phyloP scores from a whole-genome alignment of 2,329 filamentous ascomycete genomes.

The Trichoderma atrobrunneum region DNA sequence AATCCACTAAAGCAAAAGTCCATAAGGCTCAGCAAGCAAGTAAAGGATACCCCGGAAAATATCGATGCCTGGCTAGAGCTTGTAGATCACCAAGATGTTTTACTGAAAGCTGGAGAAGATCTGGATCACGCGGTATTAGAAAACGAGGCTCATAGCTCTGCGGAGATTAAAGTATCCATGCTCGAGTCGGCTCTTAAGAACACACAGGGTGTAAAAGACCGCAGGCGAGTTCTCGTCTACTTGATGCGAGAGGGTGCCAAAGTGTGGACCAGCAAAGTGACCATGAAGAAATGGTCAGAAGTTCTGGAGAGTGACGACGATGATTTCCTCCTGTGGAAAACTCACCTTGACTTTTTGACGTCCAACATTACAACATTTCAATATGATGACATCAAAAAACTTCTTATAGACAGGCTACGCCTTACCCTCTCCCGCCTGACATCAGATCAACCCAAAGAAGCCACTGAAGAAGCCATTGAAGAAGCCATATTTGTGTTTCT shows the following conservation, averaged over 20 bases:
- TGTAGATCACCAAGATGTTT: constrained; percentile 71
- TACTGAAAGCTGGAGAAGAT: constrained; percentile 53
- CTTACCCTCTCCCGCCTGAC: constrained; percentile 19
- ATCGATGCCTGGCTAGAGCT: constrained; percentile 72
- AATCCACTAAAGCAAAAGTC: constrained; percentile 53
- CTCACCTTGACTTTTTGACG: constrained; percentile 70
- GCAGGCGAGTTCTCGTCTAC: constrained; percentile 61
- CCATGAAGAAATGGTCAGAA: constrained; percentile 64
- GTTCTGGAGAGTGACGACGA: constrained; percentile 28
- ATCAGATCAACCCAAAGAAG: background rate
- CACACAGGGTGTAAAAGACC: constrained; percentile 43
- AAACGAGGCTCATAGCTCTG: constrained; percentile 65
- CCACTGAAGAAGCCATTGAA: constrained; percentile 28
- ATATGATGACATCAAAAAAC: constrained; percentile 61
- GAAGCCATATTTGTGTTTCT: constrained; percentile 67
- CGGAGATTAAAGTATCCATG: constrained; percentile 76
- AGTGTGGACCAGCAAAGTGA: constrained; percentile 65
- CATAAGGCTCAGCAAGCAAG: constrained; percentile 59
- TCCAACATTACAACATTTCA: constrained; percentile 64
- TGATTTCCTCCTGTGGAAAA: constrained; percentile 65
- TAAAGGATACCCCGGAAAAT: constrained; percentile 65
- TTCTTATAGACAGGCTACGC: constrained; percentile 54
- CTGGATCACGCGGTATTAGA: constrained; percentile 46
- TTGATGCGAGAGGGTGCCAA: constrained; percentile 72
- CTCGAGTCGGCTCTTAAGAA: constrained; percentile 73